These are phyloP conservation scores for Phytophthora idaei DNA, from an alignment of 352 stramenopile species.

Conservation along the genomic window DNA sequence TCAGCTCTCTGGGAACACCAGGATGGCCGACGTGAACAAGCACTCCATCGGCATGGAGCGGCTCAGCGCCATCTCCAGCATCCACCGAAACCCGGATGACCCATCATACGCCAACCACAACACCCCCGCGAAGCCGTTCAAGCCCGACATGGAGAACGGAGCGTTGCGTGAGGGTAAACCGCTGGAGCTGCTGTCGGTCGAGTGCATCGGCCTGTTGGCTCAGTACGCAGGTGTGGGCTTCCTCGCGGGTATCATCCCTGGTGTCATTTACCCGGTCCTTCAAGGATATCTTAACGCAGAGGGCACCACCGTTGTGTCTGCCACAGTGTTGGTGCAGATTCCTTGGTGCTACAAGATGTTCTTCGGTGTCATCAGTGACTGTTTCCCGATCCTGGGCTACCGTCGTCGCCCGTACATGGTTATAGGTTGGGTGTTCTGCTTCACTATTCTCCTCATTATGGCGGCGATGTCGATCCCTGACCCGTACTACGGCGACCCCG, in stretches of 20 bases:
- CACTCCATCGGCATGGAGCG: constrained; percentile 33
- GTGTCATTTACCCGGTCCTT: constrained; percentile 53
- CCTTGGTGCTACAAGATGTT: constrained; percentile 59
- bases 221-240: constrained; percentile 58
- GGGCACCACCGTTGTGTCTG: constrained; percentile 48
- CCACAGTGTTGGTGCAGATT: constrained; percentile 50
- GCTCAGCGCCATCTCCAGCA: constrained; percentile 33
- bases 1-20: constrained; percentile 15
- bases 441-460: constrained; percentile 40
- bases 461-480: constrained; percentile 29
- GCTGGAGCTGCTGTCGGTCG: constrained; percentile 38
- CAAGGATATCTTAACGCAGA: constrained; percentile 57
- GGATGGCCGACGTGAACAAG: constrained; percentile 32
- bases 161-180: constrained; percentile 44
- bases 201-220: constrained; percentile 48
- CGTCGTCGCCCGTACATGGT: constrained; percentile 55
- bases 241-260: constrained; percentile 43
- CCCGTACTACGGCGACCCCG: constrained; percentile 47
- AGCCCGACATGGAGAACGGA: constrained; percentile 30
- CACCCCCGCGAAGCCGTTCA: constrained; percentile 21
- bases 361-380: constrained; percentile 54
- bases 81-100: constrained; percentile 28
- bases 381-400: constrained; percentile 48
- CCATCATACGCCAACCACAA: constrained; percentile 25
- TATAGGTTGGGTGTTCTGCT: constrained; percentile 46